These are phyloP conservation scores for Microascus cirrosus DNA, from an alignment of 2,329 filamentous ascomycete genomes.

Conservation along the genomic window DNA sequence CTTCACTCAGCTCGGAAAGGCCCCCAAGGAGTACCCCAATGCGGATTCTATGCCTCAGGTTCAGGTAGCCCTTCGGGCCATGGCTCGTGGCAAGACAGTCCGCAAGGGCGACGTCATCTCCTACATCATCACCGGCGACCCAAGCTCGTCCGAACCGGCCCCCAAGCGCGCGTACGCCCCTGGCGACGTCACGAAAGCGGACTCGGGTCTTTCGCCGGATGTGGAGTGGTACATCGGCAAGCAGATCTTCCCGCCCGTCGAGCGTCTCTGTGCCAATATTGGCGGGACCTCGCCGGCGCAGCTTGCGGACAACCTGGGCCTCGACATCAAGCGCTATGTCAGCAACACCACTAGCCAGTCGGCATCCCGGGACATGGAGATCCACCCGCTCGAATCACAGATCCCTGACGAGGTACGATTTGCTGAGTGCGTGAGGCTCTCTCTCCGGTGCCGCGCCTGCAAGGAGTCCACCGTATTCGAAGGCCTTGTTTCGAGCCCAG, in stretches of 20 bases:
- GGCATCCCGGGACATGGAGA: constrained; percentile 49
- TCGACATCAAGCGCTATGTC: constrained; percentile 80
- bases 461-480: constrained; percentile 63
- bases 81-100: constrained; percentile 75
- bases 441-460: constrained; percentile 73
- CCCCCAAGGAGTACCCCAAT: constrained; percentile 87
- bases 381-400: constrained; percentile 87
- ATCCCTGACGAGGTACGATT: constrained; percentile 88
- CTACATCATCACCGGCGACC: constrained; percentile 70
- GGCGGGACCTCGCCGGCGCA: constrained; percentile 81
- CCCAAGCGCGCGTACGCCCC: constrained; percentile 85
- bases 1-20: constrained; percentile 93
- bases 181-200: constrained; percentile 71
- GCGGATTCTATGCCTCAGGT: constrained; percentile 93
- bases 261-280: constrained; percentile 94
- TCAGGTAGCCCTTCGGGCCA: constrained; percentile 82
- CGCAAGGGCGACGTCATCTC: constrained; percentile 93
- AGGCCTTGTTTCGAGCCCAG: constrained; percentile 51
- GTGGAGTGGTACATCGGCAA: constrained; percentile 98
- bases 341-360: constrained; percentile 34
- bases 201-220: constrained; percentile 68
- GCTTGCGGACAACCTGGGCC: constrained; percentile 84
- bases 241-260: constrained; percentile 95
- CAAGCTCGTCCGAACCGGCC: constrained; percentile 51
- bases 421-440: constrained; percentile 64